Percentiles rank a stretch among this genome's conserved stretches.
These are phyloP conservation scores for Acrodontium crateriforme DNA, from an alignment of 2,329 filamentous ascomycete species.

Conservation along the genomic window DNA sequence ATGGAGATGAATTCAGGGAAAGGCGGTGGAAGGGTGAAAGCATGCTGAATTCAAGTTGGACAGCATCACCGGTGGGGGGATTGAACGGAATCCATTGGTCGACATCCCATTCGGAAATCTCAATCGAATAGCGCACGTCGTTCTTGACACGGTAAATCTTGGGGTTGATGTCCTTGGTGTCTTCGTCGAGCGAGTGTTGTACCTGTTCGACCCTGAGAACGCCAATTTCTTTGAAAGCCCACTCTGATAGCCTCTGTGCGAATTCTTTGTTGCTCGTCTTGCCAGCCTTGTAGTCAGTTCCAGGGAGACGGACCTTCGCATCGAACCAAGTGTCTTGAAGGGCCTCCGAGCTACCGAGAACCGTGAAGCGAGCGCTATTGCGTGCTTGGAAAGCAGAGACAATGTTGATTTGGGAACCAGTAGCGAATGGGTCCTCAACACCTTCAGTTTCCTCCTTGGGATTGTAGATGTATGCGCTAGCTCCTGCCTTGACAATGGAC, in stretches of 20 bases:
- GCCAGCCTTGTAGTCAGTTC: slow-evolving; percentile 37
- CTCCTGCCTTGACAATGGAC: slow-evolving; percentile 68
- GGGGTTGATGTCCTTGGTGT: slow-evolving; percentile 52
- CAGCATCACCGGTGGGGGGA: slow-evolving; percentile 51
- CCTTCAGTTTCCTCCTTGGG: slow-evolving; percentile 64
- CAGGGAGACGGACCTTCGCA: slow-evolving; percentile 51
- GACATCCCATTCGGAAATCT: slow-evolving; percentile 70
- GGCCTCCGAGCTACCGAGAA: slow-evolving; percentile 76
- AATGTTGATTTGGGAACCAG: slow-evolving; percentile 68
- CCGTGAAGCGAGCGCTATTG: slow-evolving; percentile 79
- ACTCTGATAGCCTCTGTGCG: slow-evolving; percentile 71
- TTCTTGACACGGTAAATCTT: slow-evolving; percentile 91
- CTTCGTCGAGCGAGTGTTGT: slow-evolving; percentile 53
- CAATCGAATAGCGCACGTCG: slow-evolving; percentile 78
- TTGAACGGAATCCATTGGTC: slow-evolving; percentile 63
- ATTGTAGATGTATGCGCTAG: slow-evolving; percentile 86
- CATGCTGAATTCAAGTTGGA: slow-evolving; percentile 98
- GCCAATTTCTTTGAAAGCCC: slow-evolving; percentile 90
- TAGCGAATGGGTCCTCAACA: slow-evolving; percentile 72
- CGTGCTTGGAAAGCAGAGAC: slow-evolving; percentile 80
- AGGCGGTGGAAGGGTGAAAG: slow-evolving; percentile 93
- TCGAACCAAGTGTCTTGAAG: slow-evolving; percentile 83
- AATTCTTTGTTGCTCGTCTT: slow-evolving; percentile 73
- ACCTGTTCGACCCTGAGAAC: slow-evolving; percentile 74
- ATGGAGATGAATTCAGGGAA: slow-evolving; percentile 48